Evolutionary conservation across 257 asterid genomes (phyloP), one percentile per base, ranked within the genome.

Genomic region (Nyctanthes arbortristis): DNA sequence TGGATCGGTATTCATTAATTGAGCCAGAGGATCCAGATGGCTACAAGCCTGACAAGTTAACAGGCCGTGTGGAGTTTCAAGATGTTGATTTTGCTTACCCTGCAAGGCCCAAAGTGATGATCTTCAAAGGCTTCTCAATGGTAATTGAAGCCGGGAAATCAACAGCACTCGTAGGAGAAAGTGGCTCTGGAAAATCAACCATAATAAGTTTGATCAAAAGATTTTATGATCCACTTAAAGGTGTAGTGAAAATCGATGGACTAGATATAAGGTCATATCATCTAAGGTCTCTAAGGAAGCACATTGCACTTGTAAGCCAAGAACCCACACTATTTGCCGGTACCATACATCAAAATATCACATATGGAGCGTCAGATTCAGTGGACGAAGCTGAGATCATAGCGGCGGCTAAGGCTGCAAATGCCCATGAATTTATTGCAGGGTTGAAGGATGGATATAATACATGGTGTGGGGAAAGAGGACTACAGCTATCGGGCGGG

Each of bases 111-210:
- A 58, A 82, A 5, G 77, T 79, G 22, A 67, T 81, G 35, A 81
- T 93, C 61, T 85, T 93, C 18, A 79, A 75, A 57, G 88, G 85
- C 49, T 93, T 90, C 13, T 85, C 97, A 0, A 75, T 93, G 2
- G 61, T 68, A 10, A 87, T 88, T 3, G 87, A 85, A 66, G 88
- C 96, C 1, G 91, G 96, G 9, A 85, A 85, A 65, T 83, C 98
- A 22, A 90, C 96, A 3, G 97, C 98, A 1, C 39, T 93, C 32
- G 98, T 93, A 0, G 98, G 98, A 14, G 95, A 88, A 40, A 93
- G 98, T 45, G 98, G 98, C 2, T 93, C 95, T 0, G 98, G 98
- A 0, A 93, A 93, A 36, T 93, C 98, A 0, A 90, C 95, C 1
- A 80, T 90, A 11, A 81, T 93, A 8, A 85, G 90, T 54, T 78